phyloP scores from a whole-genome alignment of 495 filamentous ascomycete genomes.

The Neurospora sp. region DNA sequence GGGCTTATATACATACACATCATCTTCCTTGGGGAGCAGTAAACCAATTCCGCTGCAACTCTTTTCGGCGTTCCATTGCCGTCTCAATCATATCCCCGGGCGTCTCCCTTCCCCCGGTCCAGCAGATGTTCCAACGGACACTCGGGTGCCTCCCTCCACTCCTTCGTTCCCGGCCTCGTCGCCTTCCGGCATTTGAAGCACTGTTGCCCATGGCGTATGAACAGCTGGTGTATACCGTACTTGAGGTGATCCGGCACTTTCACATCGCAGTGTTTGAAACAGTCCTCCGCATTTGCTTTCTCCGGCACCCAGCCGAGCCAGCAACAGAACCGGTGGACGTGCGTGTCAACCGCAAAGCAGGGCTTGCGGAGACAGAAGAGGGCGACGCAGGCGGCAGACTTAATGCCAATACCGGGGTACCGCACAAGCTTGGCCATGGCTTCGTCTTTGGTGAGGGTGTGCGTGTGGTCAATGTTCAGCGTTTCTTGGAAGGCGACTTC shows the following conservation, averaged over 20 bases:
- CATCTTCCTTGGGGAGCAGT: background rate
- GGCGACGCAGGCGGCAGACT: slow-evolving; percentile 80
- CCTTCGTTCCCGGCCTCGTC: slow-evolving; percentile 33
- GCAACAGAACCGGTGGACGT: slow-evolving; percentile 69
- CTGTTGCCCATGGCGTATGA: slow-evolving; percentile 75
- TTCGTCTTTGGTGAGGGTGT: slow-evolving; percentile 52
- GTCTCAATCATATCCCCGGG: background rate
- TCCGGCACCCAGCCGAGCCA: slow-evolving; percentile 77
- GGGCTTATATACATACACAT: background rate
- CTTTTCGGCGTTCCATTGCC: background rate
- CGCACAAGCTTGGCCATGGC: slow-evolving; percentile 64
- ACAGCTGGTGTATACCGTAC: slow-evolving; percentile 77
- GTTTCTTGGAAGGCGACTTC: slow-evolving; percentile 8
- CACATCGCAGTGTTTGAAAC: slow-evolving; percentile 74
- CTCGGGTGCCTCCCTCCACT: slow-evolving; percentile 26
- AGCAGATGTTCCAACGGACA: slow-evolving; percentile 44
- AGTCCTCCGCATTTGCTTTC: slow-evolving; percentile 54
- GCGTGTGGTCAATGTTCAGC: slow-evolving; percentile 67
- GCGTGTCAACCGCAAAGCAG: slow-evolving; percentile 79
- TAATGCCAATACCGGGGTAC: slow-evolving; percentile 81
- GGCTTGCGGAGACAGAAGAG: slow-evolving; percentile 71
- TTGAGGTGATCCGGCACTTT: slow-evolving; percentile 77
- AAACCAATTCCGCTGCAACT: background rate
- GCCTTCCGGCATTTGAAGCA: slow-evolving; percentile 68
- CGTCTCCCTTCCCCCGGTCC: slow-evolving; percentile 15